Base-by-base conservation (phyloP, 2,329 filamentous ascomycete genomes). In the Ophiostoma triangulosporum region DNA sequence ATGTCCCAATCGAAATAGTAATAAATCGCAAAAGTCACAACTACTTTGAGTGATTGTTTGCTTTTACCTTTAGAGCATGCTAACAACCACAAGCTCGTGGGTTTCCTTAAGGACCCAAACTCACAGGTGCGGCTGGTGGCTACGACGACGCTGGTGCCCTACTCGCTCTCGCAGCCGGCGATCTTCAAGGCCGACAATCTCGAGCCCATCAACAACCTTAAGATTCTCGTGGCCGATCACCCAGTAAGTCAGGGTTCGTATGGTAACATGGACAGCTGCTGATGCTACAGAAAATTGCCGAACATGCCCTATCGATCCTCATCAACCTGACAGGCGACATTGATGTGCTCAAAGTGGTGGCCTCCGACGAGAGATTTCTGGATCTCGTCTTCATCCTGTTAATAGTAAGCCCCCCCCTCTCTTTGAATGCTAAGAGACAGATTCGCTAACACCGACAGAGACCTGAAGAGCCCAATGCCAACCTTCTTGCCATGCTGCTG, bases 101-200 rank as follows among this genome's bases (percentile, higher is more conserved):
- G 89, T 66, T 96, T 97, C 69, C 86, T 97, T 56, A 85, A 87
- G 68, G 85, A 95, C 70, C 87, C 87, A 56, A 95, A 94, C 66
- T 88, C 88, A 40, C 86, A 95, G 66, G 88, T 97, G 59, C 82
- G 93, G 61, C 82, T 88, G 66, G 77, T 91, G 60, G 90, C 90
- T 49, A 81, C 84, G 52, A 89, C 95, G 68, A 86, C 94, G 62
- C 76, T 96, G 33, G 82, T 96, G 46, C 87, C 88, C 11, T 97
- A 87, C 59, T 86, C 86, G 24, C 76, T 80, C 11, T 70, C 77
- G 1, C 77, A 95, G 59, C 84, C 86, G 0, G 71, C 74, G 0
- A 78, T 97, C 22, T 98, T 98, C 76, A 97, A 96, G 69, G 74
- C 75, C 7, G 79, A 88, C 27, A 76, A 88, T 54, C 70, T 95